Evolutionary conservation across 352 stramenopile species (phyloP), one percentile per base, ranked within the genome.

Genomic region (Albugo laibachii): DNA sequence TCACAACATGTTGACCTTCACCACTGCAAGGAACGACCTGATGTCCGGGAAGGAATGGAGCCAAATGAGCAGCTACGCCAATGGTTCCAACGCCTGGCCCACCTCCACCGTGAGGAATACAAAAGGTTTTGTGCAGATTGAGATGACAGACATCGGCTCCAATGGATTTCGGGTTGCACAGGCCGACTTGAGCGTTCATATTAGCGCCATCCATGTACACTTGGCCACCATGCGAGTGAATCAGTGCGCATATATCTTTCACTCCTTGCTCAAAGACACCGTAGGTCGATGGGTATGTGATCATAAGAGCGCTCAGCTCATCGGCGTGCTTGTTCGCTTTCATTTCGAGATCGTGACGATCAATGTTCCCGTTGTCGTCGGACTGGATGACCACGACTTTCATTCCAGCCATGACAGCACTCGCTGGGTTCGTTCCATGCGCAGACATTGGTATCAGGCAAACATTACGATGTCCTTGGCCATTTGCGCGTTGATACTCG

Each of bases 151-250:
- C 94, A 56, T 98, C 95, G 11, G 94, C 93, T 34, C 95, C 95
- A 56, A 99, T 98, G 45, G 73, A 61, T 34, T 93, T 94, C 18
- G 95, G 95, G 65, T 91, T 96, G 41, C 92, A 98, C 27, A 99
- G 69, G 20, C 82, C 94, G n/a, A 98, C 88, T 62, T 99, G 94
- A 11, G 95, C 95, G 66, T 99, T 99, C 92, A 99, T 98, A 79
- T 99, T 99, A 47, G 95, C 95, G 49, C 95, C 95, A 56, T 99
- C 95, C 93, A 99, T 98, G 80, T 99, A 99, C 13, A 99, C 94
- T 57, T 98, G 88, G n/a, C 93, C 95, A 47, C 95, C 95, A 47
- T 96, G 75, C 11, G 88, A 75, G 63, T 99, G 94, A 49, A 98
- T 93, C 36, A 93, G 77, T 38, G 94, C 69, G 54, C 92, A 86